Conservation (phyloP, 2,329 filamentous ascomycete genomes). For the Xylaria hypoxylon region DNA sequence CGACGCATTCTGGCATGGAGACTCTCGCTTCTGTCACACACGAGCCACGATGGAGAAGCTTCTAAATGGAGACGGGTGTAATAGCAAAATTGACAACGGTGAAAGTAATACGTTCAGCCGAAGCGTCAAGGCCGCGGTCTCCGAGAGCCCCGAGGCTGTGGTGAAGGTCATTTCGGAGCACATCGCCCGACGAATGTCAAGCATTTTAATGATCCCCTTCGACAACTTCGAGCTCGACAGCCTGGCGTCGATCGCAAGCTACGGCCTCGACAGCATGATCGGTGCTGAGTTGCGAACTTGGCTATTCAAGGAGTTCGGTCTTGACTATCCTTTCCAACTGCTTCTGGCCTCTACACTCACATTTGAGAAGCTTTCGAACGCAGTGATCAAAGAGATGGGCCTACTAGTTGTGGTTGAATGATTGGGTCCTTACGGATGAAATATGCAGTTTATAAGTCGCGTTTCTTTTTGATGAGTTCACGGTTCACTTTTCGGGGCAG, state of each 20-base stretch:
- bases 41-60: conserved; percentile 37
- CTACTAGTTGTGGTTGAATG: background rate
- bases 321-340: conserved; percentile 56
- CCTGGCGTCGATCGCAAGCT: conserved; percentile 45
- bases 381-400: conserved; percentile 26
- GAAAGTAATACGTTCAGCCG: conserved; percentile 31
- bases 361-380: conserved; percentile 30
- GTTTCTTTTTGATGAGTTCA: background rate
- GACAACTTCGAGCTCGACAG: conserved; percentile 42
- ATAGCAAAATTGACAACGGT: conserved; percentile 22
- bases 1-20: conserved; percentile 48
- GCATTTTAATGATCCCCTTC: conserved; percentile 43
- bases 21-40: conserved; percentile 44
- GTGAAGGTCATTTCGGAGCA: conserved; percentile 31
- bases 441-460: background rate
- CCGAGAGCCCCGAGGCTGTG: conserved; percentile 31
- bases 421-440: background rate
- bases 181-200: conserved; percentile 40
- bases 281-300: conserved; percentile 53
- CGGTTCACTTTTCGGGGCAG: background rate
- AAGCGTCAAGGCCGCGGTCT: conserved; percentile 34
- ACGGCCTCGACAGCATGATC: conserved; percentile 55
- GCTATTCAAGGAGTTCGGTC: conserved; percentile 52
- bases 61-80: conserved; percentile 12
- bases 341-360: conserved; percentile 51